Base-by-base conservation (phyloP, 441 rosid genomes). In the Hura crepitans region DNA sequence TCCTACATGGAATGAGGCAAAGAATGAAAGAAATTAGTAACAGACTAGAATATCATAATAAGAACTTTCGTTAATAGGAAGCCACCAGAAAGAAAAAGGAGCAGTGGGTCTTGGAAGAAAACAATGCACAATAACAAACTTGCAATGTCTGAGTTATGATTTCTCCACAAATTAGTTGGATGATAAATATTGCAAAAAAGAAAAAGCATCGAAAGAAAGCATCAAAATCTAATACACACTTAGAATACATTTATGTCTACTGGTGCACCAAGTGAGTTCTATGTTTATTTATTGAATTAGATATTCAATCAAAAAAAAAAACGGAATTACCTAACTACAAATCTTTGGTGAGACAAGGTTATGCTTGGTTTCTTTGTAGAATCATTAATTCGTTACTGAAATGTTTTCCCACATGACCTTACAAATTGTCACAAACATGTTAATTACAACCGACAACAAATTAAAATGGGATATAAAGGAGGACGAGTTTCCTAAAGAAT, bases 1-100 rank as follows among this genome's bases (percentile, higher is more conserved):
- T 94, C 97, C 99, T 92, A 71, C 54, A 35, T 73, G 43, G 60
- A 50, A 65, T 37, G 49, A 30, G 57, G 57, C 65, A 71, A 76
- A 22, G 5, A 30, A 56, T 67, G 76, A 28, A 18, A 27, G 46
- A 14, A 7, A 14, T 17, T n/a, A 22, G 50, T 11, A 56, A 25
- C 22, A 17, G 27, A 23, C 35, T 23, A 72, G 37, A 72, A 61
- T 49, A 22, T 15, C 25, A 22, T 15, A 53, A 1, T 45, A 56
- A 39, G 35, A 62, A 56, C n/a, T 55, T 28, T 62, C 11, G 27
- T 23, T 12, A 42, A 15, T 62, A 55, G 22, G 37, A 62, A 62
- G 30, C 53, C 54, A 55, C 64, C 8, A 61, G 49, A 59, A 58
- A 59, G 22, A 28, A 30, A 63, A 65, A 57, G 6, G 18, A 66